Evolutionary conservation across 2,329 filamentous ascomycete genomes (phyloP).

Genomic region (Calonectria fujianensis): DNA sequence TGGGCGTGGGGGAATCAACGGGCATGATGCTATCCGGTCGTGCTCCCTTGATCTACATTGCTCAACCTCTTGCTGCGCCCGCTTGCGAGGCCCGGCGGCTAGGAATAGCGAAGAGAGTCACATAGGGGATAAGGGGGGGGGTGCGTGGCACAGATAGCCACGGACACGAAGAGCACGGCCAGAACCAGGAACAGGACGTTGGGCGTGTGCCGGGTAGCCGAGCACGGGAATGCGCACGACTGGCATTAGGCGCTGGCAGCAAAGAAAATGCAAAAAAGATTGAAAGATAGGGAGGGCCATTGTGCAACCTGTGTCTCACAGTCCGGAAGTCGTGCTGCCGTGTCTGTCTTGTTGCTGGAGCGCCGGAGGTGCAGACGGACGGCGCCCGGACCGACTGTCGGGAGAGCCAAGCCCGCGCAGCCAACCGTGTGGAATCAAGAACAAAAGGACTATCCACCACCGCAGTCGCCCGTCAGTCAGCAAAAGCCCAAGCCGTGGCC

Average conservation of each 20-base stretch:
- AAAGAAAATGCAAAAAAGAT: no score
- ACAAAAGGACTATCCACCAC: neutral
- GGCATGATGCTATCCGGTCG: constrained; percentile 1
- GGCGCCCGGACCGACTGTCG: neutral
- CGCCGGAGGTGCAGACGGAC: no score
- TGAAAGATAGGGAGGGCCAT: neutral
- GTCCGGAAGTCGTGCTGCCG: constrained; percentile 15
- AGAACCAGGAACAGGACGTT: neutral
- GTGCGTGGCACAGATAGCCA: neutral
- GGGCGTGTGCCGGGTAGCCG: constrained; percentile 30
- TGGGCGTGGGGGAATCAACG: neutral
- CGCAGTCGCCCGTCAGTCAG: no score
- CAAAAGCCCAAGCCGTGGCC: neutral
- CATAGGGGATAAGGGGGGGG: no score
- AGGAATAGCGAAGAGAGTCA: constrained; percentile 19
- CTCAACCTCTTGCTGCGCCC: neutral
- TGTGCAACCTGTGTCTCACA: constrained; percentile 21
- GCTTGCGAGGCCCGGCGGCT: neutral
- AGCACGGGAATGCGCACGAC: constrained; percentile 23
- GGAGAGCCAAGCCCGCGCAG: neutral
- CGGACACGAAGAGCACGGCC: constrained; percentile 4
- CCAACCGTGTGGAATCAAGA: neutral
- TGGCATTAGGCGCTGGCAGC: neutral
- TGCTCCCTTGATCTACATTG: constrained; percentile 26
- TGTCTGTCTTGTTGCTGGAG: constrained; percentile 1